Evolutionary conservation across 192 early-diverging fungal genomes (phyloP), one percentile per base, ranked within the genome.

Genomic region (Podila minutissima): DNA sequence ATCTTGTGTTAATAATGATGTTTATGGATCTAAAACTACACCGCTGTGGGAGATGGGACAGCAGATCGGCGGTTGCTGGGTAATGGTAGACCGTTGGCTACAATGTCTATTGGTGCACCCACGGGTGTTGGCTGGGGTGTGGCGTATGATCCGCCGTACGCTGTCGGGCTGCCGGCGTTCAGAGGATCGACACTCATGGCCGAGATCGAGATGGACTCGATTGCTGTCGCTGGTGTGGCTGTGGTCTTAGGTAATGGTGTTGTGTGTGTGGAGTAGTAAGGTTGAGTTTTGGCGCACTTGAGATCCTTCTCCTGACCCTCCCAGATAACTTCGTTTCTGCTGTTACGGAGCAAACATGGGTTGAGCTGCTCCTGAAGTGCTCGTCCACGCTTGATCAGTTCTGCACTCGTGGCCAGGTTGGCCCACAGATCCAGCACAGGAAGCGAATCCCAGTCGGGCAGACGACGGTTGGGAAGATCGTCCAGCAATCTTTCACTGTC

Each of bases 401-500:
- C 74, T n/a, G 82, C 78, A 29, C 74, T 67, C n/a, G 85, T 82
- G 1, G 83, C 75, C 20, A 90, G 15, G 53, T 88, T 83, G 15
- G 86, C 89, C 85, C 86, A 89, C 1, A 90, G 62, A 50, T 90
- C 89, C 22, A 90, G 60, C 0, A 87, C 81, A 5, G 89, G 89
- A 13, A 90, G 75, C 2, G 83, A 72, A 20, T 71, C 68, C 68
- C 75, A 88, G 10, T 82, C 63, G 5, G 89, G 85, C 33, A 90
- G 53, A 7, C 71, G 83, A n/a, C 83, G 77, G 33, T 82, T 72
- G 24, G 89, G 89, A 63, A 90, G 74, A 61, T 88, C 86, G 11
- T 74, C 64, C 15, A 88, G 49, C 57, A 85, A 24, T 53, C 62
- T 68, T 32, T 84, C 70, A 24, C 87, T 83, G 33, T 88, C 83